Conservation (phyloP, 1,139 yeast genomes). For the Lodderomyces margitis region DNA sequence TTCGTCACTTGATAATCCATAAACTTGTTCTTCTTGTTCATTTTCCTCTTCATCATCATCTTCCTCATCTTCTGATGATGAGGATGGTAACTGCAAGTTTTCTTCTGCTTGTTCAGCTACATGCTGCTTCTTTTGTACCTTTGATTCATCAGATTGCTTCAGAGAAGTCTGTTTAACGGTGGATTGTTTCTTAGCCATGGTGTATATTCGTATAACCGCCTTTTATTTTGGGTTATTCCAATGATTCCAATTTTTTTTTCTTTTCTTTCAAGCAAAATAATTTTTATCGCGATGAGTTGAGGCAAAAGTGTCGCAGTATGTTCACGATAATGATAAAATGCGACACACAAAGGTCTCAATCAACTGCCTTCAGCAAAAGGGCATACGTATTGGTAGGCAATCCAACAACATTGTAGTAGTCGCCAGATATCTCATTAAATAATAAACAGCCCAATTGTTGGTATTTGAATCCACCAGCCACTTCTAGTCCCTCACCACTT, state of each 20-base stretch:
- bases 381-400: conserved; percentile 64
- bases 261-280: background rate
- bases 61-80: conserved; percentile 25
- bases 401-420: conserved; percentile 87
- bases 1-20: conserved; percentile 23
- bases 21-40: conserved; percentile 22
- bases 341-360: background rate
- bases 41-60: conserved; percentile 23
- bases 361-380: conserved; percentile 26
- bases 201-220: background rate
- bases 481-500: conserved; percentile 71
- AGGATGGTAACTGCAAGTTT: conserved; percentile 29
- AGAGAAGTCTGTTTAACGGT: conserved; percentile 1
- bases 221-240: background rate
- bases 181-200: conserved; percentile 13
- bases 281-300: conserved; percentile 10
- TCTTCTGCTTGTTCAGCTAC: conserved; percentile 18
- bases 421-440: conserved; percentile 67
- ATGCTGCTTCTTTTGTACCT: conserved; percentile 17
- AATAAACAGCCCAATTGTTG: conserved; percentile 72
- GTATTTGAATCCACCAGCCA: conserved; percentile 91
- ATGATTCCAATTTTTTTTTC: background rate
- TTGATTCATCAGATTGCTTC: background rate
- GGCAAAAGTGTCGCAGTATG: background rate
- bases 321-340: background rate